Conservation (phyloP, 768 basidiomycete genomes). For the Amanita pseudoporphyria region DNA sequence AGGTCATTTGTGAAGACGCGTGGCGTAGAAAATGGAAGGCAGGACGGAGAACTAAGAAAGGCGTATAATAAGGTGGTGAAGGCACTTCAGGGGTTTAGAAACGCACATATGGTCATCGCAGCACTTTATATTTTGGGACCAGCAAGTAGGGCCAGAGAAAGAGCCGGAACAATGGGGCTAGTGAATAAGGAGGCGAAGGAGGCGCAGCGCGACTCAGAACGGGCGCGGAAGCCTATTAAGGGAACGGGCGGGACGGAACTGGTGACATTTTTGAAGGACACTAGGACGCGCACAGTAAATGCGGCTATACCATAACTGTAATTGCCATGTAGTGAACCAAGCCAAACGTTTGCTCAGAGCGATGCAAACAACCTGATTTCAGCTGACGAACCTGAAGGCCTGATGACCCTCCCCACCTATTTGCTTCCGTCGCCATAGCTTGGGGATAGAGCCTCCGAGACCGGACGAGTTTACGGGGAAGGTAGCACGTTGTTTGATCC, state of each 20-base stretch:
- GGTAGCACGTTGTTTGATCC: no score
- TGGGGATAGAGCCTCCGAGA: no score
- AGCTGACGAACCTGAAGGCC: no score
- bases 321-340: no score
- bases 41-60: constrained; percentile 24
- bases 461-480: no score
- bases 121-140: constrained; percentile 71
- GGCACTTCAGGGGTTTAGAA: constrained; percentile 64
- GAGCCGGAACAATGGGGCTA: constrained; percentile 13
- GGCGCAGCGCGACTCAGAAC: not conserved
- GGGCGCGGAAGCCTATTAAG: constrained; percentile 21
- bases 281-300: constrained; percentile 55
- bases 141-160: constrained; percentile 28
- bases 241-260: constrained; percentile 79
- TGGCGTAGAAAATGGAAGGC: constrained; percentile 12
- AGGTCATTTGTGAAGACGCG: constrained; percentile 38
- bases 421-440: no score
- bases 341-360: no score
- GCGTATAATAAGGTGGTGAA: constrained; percentile 59
- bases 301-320: constrained; percentile 16
- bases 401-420: no score
- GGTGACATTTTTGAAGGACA: constrained; percentile 65
- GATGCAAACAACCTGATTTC: no score
- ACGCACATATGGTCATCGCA: constrained; percentile 70
- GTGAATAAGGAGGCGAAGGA: constrained; percentile 13